phyloP scores from a whole-genome alignment of 495 filamentous ascomycete genomes.

The Rusavskia elegans region DNA sequence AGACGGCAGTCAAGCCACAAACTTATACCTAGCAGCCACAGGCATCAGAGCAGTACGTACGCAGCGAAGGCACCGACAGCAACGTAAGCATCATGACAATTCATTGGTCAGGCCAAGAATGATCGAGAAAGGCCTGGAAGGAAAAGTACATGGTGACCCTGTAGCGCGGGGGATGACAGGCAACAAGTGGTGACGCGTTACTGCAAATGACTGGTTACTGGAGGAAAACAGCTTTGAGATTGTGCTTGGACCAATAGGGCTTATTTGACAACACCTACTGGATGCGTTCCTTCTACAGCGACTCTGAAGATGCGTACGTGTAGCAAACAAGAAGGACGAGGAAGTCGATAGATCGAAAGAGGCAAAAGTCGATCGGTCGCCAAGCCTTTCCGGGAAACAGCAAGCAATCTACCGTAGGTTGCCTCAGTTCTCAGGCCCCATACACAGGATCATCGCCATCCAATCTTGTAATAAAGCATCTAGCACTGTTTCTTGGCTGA shows the following conservation, averaged over 20 bases:
- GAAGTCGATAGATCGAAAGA: not conserved
- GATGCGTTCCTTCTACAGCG: too few relatives aligned
- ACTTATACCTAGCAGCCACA: slow-evolving; percentile 13
- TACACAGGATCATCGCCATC: too few relatives aligned
- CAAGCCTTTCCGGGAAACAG: not conserved
- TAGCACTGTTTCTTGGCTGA: too few relatives aligned
- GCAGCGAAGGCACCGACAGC: not conserved
- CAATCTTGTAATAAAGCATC: too few relatives aligned
- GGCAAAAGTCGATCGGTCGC: not conserved
- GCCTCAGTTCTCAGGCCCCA: too few relatives aligned
- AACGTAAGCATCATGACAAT: not conserved
- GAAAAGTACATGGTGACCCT: not conserved
- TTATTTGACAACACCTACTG: not conserved
- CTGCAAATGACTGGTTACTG: not conserved
- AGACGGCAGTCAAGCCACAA: slow-evolving; percentile 7
- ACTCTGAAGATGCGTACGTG: too few relatives aligned
- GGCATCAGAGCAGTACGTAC: slow-evolving; percentile 11
- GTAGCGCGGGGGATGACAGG: not conserved
- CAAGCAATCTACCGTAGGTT: too few relatives aligned
- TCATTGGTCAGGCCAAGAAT: not conserved
- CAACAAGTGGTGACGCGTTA: not conserved
- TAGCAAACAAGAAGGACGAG: not conserved
- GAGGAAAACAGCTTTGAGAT: not conserved
- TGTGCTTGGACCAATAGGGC: not conserved
- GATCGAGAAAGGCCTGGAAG: not conserved